Percentiles rank a stretch among this genome's conserved stretches.
phyloP scores from a whole-genome alignment of 1,284 basidiomycete genomes.

The Leccinum colubrinum region DNA sequence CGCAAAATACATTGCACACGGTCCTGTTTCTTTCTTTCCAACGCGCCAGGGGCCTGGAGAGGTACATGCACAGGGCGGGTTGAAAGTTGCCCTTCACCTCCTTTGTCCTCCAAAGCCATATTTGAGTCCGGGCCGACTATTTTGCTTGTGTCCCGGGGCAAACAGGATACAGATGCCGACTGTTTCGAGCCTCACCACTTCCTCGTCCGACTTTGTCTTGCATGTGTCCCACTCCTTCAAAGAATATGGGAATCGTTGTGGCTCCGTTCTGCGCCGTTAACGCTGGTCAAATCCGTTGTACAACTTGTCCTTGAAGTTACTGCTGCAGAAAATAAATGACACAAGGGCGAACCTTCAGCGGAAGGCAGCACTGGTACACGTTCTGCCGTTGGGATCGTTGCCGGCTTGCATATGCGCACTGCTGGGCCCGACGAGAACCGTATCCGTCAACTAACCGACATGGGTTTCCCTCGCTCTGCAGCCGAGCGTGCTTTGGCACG shows the following conservation, averaged over 20 bases:
- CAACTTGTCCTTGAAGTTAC: constrained; percentile 81
- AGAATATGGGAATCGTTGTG: constrained; percentile 85
- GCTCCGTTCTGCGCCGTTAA: constrained; percentile 74
- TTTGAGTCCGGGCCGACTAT: constrained; percentile 86
- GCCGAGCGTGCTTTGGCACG: constrained; percentile 83
- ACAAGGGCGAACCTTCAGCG: constrained; percentile 39
- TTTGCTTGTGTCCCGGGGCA: constrained; percentile 72
- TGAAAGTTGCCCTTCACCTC: constrained; percentile 82
- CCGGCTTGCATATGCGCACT: constrained; percentile 41
- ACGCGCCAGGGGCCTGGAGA: constrained; percentile 69
- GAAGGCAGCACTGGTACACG: constrained; percentile 27
- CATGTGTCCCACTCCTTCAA: constrained; percentile 66
- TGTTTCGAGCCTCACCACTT: constrained; percentile 88
- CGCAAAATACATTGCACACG: constrained; percentile 75
- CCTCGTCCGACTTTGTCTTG: constrained; percentile 77
- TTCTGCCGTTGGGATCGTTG: constrained; percentile 30
- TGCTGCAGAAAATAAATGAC: constrained; percentile 79
- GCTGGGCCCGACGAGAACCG: constrained; percentile 71
- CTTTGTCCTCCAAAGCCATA: constrained; percentile 78
- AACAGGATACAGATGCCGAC: constrained; percentile 69
- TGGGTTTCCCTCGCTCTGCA: constrained; percentile 92
- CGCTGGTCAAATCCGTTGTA: constrained; percentile 73
- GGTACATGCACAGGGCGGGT: constrained; percentile 73
- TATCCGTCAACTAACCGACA: constrained; percentile 85
- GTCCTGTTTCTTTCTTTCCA: constrained; percentile 79